Conservation (phyloP, 345 rosid species). For the Raphanus sativus region DNA sequence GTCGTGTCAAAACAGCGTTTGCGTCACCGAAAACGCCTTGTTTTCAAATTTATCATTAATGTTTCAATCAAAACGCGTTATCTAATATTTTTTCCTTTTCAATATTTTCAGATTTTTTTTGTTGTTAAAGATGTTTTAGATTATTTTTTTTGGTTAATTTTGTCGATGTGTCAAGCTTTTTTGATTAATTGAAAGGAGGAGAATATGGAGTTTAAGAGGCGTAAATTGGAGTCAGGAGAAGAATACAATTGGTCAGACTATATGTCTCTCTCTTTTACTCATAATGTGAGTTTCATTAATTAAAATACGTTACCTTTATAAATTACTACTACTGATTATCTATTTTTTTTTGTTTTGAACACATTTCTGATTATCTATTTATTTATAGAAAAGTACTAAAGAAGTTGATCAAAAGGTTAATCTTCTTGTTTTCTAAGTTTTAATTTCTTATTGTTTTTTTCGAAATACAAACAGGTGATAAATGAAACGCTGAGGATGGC, state of each 20-base stretch:
- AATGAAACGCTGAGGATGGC: constrained; percentile 88
- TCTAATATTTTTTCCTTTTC: neutral
- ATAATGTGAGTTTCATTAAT: constrained; percentile 57
- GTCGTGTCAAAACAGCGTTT: constrained; percentile 29
- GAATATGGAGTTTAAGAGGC: constrained; percentile 74
- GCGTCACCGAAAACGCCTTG: constrained; percentile 29
- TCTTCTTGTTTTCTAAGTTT: neutral
- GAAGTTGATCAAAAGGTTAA: neutral
- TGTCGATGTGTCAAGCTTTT: neutral
- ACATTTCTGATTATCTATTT: neutral
- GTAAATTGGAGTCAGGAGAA: constrained; percentile 48
- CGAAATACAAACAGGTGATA: constrained; percentile 55
- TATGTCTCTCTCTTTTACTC: constrained; percentile 84
- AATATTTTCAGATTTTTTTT: neutral
- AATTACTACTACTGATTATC: neutral
- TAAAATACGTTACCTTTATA: neutral
- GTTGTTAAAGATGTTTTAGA: neutral
- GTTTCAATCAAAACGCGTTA: constrained; percentile 15
- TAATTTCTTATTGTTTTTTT: neutral
- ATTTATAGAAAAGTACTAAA: neutral
- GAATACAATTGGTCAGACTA: constrained; percentile 81
- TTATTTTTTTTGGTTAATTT: neutral
- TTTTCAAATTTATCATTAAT: constrained; percentile 12
- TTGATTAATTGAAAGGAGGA: constrained; percentile 55
- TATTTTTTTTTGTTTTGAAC: too few relatives aligned